A percentile compares a stretch with the other conserved stretches of the same genome.
Conservation (phyloP, 2,329 filamentous ascomycete genomes). For the Coniochaeta sp. region DNA sequence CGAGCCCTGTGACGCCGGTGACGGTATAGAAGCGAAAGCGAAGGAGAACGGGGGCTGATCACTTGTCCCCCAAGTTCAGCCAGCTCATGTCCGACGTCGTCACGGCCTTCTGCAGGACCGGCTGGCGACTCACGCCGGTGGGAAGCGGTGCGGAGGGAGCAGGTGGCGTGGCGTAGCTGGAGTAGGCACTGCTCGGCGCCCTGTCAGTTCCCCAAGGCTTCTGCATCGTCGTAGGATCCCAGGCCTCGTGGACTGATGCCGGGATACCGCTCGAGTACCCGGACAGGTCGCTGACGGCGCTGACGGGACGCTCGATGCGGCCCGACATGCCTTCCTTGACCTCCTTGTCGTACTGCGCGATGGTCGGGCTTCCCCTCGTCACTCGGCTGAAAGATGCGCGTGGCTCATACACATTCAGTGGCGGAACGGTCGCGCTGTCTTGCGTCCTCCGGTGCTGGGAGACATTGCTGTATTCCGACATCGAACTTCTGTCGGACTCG, state of each 20-base stretch:
- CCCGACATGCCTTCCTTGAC: constrained; percentile 53
- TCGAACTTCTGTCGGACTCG: constrained; percentile 49
- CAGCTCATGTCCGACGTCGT: constrained; percentile 68
- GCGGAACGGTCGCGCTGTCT: constrained; percentile 64
- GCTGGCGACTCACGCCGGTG: constrained; percentile 37
- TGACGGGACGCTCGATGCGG: constrained; percentile 51
- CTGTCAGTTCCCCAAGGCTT: constrained; percentile 44
- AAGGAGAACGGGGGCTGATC: no score
- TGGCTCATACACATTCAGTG: constrained; percentile 56
- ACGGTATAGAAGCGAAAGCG: no score
- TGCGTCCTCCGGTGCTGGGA: constrained; percentile 43
- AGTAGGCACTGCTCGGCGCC: constrained; percentile 45
- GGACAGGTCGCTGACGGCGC: constrained; percentile 38
- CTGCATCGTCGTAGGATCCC: constrained; percentile 38
- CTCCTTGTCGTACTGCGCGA: constrained; percentile 50
- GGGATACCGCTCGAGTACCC: constrained; percentile 60
- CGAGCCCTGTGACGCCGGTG: no score
- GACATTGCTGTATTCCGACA: constrained; percentile 42
- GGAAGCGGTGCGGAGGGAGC: constrained; percentile 25
- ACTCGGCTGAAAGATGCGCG: constrained; percentile 59
- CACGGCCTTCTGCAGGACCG: constrained; percentile 42
- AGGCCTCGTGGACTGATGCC: constrained; percentile 52
- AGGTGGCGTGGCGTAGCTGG: constrained; percentile 37
- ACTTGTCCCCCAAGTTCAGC: constrained; percentile 62
- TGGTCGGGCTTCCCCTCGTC: constrained; percentile 61